Conservation (phyloP, 495 filamentous ascomycete genomes). For the Massariosphaeria phaeospora region DNA sequence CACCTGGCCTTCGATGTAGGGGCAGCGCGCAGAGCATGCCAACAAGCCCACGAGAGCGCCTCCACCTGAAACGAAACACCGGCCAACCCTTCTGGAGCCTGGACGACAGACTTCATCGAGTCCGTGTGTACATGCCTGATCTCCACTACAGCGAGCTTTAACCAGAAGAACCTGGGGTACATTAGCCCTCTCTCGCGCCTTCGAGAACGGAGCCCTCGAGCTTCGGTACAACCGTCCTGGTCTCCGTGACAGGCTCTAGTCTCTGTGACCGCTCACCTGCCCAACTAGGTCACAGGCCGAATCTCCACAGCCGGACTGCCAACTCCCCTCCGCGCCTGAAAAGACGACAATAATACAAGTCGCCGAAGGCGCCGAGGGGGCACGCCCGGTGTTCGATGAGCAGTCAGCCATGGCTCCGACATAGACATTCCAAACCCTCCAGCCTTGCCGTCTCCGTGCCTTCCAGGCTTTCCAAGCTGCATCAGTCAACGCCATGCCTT, state of each 20-base stretch:
- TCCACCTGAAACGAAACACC: slow-evolving; percentile 19
- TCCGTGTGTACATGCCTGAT: no score
- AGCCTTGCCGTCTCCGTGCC: background rate
- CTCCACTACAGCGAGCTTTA: slow-evolving; percentile 15
- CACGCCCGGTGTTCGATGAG: no score
- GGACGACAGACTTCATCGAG: background rate
- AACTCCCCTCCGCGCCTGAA: no score
- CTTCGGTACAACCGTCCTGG: background rate
- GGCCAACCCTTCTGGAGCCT: slow-evolving; percentile 13
- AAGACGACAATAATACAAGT: no score
- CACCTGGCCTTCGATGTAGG: background rate
- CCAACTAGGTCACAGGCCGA: no score
- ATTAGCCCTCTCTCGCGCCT: slow-evolving; percentile 19
- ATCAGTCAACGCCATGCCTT: no score
- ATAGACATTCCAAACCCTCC: background rate
- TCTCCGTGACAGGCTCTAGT: slow-evolving; percentile 21
- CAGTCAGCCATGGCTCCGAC: background rate
- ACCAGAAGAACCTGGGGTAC: slow-evolving; percentile 28
- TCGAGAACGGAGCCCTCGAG: background rate
- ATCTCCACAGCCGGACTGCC: no score
- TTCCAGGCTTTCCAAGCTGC: background rate
- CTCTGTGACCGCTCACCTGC: background rate
- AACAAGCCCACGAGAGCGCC: background rate
- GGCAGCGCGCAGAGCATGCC: background rate
- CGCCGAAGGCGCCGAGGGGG: no score